These are phyloP conservation scores for Beauveria pseudobassiana DNA, from an alignment of 2,329 filamentous ascomycete species.

Conservation along the genomic window DNA sequence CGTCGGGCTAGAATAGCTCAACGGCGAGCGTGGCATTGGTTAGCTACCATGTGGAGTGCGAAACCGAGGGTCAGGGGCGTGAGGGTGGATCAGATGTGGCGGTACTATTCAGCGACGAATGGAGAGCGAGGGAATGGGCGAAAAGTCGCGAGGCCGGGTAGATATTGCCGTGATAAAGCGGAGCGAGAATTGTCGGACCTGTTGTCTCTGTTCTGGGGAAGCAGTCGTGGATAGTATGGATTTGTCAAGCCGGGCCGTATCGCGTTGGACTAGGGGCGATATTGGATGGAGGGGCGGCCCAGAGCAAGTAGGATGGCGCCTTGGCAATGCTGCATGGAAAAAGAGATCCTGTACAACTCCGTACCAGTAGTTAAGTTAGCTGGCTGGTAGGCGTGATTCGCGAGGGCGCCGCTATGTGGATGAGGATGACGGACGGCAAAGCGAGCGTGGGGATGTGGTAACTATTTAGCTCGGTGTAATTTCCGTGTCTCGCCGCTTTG, in stretches of 20 bases:
- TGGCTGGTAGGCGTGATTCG: neutral
- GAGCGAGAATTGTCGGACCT: neutral
- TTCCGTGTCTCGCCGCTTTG: constrained; percentile 2
- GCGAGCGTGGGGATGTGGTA: neutral
- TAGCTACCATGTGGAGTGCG: neutral
- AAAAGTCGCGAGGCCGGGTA: neutral
- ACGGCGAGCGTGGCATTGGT: neutral
- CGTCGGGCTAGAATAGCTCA: constrained; percentile 3
- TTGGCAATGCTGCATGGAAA: neutral
- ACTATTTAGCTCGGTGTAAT: neutral
- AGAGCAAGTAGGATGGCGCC: neutral
- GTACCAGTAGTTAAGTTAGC: no score
- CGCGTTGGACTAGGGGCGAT: neutral
- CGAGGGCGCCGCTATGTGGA: neutral
- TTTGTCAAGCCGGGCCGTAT: neutral
- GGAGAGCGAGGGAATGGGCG: neutral
- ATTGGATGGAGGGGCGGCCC: neutral
- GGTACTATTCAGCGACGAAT: neutral
- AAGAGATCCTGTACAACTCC: neutral
- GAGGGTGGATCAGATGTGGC: neutral
- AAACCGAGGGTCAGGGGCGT: neutral
- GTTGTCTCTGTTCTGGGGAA: neutral
- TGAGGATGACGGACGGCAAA: neutral
- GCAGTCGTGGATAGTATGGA: neutral
- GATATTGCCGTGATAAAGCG: neutral